phyloP scores from a whole-genome alignment of 768 basidiomycete species.

The Trametes coccinea region DNA sequence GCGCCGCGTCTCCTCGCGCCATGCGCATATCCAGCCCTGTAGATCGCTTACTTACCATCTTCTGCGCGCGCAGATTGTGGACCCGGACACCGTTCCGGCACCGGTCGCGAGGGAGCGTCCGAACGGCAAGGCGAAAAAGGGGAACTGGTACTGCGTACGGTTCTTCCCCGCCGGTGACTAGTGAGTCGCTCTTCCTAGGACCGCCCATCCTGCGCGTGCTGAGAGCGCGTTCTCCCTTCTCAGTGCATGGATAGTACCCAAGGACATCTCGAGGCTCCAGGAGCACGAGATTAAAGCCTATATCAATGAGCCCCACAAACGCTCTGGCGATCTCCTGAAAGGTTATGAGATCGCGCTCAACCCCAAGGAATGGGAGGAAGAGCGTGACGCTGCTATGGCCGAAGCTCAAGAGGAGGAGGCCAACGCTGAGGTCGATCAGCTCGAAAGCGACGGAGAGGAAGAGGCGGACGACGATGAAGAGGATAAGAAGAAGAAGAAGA shows the following conservation, averaged over 20 bases:
- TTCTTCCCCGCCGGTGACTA: slow-evolving; percentile 96
- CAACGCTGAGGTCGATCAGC: slow-evolving; percentile 67
- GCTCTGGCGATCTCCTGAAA: slow-evolving; percentile 68
- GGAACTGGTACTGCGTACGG: slow-evolving; percentile 67
- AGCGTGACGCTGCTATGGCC: slow-evolving; percentile 37
- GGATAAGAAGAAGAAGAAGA: slow-evolving; percentile 46
- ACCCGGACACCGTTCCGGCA: slow-evolving; percentile 64
- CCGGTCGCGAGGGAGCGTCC: slow-evolving; percentile 73
- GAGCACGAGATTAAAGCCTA: slow-evolving; percentile 81
- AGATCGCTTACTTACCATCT: slow-evolving; percentile 6
- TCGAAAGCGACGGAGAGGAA: slow-evolving; percentile 52
- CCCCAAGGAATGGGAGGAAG: slow-evolving; percentile 67
- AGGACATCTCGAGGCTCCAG: slow-evolving; percentile 80
- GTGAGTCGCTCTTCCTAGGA: slow-evolving; percentile 51
- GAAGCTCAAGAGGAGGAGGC: slow-evolving; percentile 48
- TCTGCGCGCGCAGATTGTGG: slow-evolving; percentile 62
- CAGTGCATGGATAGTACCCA: slow-evolving; percentile 83
- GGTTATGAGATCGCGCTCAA: slow-evolving; percentile 79
- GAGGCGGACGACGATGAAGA: slow-evolving; percentile 51
- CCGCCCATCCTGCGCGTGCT: slow-evolving; percentile 15
- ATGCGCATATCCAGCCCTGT: slow-evolving; percentile 9
- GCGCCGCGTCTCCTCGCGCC: slow-evolving; percentile 19
- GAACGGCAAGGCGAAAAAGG: slow-evolving; percentile 56
- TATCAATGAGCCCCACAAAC: slow-evolving; percentile 76
- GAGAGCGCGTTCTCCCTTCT: slow-evolving; percentile 11